A percentile compares a stretch with the other conserved stretches of the same genome.
Evolutionary conservation across 2,329 filamentous ascomycete species (phyloP).

Genomic region (Beauveria sp.): DNA sequence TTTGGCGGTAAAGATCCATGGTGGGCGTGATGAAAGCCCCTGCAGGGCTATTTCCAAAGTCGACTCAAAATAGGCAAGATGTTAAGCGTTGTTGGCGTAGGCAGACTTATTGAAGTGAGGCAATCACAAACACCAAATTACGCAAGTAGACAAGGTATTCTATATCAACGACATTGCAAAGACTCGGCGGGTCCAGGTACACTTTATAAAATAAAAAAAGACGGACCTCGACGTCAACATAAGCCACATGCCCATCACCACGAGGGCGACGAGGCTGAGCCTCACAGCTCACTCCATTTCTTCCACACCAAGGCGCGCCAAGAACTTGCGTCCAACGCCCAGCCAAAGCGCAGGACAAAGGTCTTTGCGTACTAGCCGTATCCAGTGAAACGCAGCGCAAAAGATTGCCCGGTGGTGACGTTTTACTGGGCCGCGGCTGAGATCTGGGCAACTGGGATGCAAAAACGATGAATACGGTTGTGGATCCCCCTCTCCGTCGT

Average conservation of each 20-base stretch:
- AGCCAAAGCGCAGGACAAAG: background rate
- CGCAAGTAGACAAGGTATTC: background rate
- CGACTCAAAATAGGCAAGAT: background rate
- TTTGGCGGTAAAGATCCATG: conserved; percentile 46
- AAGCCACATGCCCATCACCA: background rate
- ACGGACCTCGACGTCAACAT: background rate
- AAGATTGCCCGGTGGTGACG: background rate
- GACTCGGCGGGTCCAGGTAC: background rate
- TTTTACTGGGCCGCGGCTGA: conserved; percentile 3
- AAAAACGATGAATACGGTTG: background rate
- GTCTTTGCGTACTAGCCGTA: conserved; percentile 6
- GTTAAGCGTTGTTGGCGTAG: too few relatives aligned
- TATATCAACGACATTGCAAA: background rate
- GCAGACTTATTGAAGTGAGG: background rate
- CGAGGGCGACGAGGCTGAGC: background rate
- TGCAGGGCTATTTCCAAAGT: background rate
- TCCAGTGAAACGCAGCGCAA: background rate
- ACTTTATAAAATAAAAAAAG: background rate
- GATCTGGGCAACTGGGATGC: background rate
- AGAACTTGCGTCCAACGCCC: background rate
- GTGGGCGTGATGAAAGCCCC: background rate
- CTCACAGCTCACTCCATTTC: background rate
- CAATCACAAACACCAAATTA: background rate
- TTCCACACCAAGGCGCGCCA: background rate
- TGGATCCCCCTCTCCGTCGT: background rate